phyloP scores from a whole-genome alignment of 2,329 filamentous ascomycete genomes.

The Amesomyces nigricolor region DNA sequence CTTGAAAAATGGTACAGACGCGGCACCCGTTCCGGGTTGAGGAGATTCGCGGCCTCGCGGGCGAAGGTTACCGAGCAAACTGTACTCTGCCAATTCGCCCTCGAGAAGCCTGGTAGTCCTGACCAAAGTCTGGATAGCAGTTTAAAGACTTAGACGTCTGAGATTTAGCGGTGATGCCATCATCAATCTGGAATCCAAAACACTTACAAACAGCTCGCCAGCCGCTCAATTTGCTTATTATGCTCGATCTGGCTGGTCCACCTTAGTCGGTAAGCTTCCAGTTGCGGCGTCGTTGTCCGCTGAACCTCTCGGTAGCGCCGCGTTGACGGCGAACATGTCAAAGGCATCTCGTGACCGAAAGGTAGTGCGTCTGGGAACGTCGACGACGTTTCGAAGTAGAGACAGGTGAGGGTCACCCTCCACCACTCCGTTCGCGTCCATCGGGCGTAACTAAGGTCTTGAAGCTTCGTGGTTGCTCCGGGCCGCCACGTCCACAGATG shows the following conservation, averaged over 20 bases:
- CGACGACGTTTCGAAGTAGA: neutral
- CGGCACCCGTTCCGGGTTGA: no score
- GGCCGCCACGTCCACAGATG: neutral
- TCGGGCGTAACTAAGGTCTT: neutral
- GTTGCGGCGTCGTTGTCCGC: neutral
- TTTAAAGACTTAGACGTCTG: slow-evolving; percentile 1
- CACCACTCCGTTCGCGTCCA: neutral
- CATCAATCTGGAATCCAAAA: neutral
- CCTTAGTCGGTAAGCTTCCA: slow-evolving; percentile 1
- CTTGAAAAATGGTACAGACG: no score
- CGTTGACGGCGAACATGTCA: neutral
- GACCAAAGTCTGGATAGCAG: neutral
- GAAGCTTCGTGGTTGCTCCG: neutral
- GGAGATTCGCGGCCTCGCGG: no score
- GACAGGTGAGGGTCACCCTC: neutral
- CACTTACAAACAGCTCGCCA: neutral
- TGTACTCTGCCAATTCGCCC: neutral
- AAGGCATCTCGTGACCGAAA: slow-evolving; percentile 4
- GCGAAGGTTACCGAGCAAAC: neutral
- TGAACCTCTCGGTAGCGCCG: slow-evolving; percentile 3
- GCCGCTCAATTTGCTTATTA: neutral
- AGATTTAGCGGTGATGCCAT: neutral
- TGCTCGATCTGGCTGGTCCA: slow-evolving; percentile 1
- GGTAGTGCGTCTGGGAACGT: neutral
- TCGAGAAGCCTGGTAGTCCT: neutral